A percentile compares a stretch with the other conserved stretches of the same genome.
These are phyloP conservation scores for Blastobotrys terrestris DNA, from an alignment of 805 yeast genomes.

Conservation along the genomic window DNA sequence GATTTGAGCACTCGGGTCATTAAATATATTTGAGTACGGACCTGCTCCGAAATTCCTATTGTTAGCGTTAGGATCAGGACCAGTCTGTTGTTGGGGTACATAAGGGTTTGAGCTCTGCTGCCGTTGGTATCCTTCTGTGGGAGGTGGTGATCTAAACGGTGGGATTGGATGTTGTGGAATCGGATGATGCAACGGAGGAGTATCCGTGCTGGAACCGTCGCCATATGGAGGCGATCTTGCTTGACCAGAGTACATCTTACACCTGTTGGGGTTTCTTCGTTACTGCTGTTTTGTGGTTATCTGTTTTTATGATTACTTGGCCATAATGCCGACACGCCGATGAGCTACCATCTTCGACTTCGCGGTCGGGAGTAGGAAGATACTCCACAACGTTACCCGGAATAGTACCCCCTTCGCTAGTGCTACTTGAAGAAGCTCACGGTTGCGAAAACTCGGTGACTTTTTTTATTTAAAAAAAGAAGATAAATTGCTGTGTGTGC, in stretches of 20 bases:
- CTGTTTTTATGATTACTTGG: background rate
- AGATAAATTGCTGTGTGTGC: too few species aligned
- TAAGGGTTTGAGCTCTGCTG: conserved; percentile 21
- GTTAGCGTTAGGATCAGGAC: conserved; percentile 17
- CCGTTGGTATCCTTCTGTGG: conserved; percentile 20
- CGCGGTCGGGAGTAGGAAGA: too few species aligned
- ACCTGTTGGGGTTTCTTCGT: too few species aligned
- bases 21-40: conserved; percentile 41
- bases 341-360: background rate
- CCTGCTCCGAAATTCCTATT: conserved; percentile 11
- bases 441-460: too few species aligned
- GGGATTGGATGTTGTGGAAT: conserved; percentile 41
- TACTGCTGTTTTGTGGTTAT: too few species aligned
- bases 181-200: conserved; percentile 40
- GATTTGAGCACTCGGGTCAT: conserved; percentile 74
- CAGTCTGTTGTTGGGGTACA: conserved; percentile 26
- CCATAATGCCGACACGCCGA: background rate
- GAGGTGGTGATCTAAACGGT: conserved; percentile 31
- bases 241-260: background rate
- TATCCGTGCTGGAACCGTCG: conserved; percentile 8
- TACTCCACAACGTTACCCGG: background rate
- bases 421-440: too few species aligned
- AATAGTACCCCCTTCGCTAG: too few species aligned
- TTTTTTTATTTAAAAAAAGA: too few species aligned
- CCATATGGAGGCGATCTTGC: background rate